phyloP scores from a whole-genome alignment of 2,329 filamentous ascomycete genomes.

The Meredithiella fracta region DNA sequence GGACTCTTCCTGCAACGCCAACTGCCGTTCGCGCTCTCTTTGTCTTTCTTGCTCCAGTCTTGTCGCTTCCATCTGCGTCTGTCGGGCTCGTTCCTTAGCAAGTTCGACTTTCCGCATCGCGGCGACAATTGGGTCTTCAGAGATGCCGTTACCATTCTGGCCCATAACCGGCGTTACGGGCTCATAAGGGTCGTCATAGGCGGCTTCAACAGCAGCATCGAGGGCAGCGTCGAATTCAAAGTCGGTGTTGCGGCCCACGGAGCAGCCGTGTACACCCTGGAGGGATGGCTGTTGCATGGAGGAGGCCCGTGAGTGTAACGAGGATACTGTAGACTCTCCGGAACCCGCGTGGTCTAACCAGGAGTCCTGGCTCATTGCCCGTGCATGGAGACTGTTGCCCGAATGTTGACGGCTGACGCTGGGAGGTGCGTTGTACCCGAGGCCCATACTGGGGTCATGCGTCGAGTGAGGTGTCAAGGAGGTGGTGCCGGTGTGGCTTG shows the following conservation, averaged over 20 bases:
- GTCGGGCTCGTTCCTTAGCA: constrained; percentile 57
- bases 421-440: neutral
- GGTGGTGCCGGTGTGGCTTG: constrained; percentile 19
- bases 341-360: constrained; percentile 94
- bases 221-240: constrained; percentile 87
- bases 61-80: constrained; percentile 52
- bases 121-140: constrained; percentile 22
- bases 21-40: constrained; percentile 13
- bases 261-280: constrained; percentile 31
- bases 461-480: constrained; percentile 13
- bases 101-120: constrained; percentile 53
- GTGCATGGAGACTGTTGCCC: constrained; percentile 24
- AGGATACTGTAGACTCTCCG: constrained; percentile 61
- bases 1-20: constrained; percentile 20
- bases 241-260: constrained; percentile 56
- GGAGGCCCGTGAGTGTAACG: constrained; percentile 64
- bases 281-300: constrained; percentile 36
- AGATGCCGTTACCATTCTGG: constrained; percentile 22
- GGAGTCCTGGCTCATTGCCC: constrained; percentile 58
- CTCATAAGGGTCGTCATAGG: constrained; percentile 83
- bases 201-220: constrained; percentile 88
- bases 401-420: constrained; percentile 6
- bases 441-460: constrained; percentile 16
- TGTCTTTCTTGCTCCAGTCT: constrained; percentile 35
- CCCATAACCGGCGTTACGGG: constrained; percentile 35